Conservation (phyloP, 2,329 filamentous ascomycete species). For the Septoria linicola region DNA sequence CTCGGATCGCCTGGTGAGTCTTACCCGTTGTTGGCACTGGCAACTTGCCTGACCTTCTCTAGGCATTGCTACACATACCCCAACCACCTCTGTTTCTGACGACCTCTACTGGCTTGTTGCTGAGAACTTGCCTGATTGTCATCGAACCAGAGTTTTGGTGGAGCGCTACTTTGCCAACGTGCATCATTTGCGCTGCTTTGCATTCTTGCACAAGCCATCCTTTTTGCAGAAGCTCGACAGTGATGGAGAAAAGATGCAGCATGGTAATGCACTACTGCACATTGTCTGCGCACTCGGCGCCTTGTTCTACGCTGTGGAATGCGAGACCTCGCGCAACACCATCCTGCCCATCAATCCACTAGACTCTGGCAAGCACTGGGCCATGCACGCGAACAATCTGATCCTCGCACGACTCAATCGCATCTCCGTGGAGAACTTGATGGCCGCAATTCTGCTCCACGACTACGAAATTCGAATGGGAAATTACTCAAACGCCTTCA, state of each 20-base stretch:
- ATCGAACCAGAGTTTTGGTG: slow-evolving; percentile 23
- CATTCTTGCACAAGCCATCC: slow-evolving; percentile 29
- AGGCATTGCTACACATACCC: slow-evolving; percentile 5
- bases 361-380: slow-evolving; percentile 29
- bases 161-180: slow-evolving; percentile 30
- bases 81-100: slow-evolving; percentile 13
- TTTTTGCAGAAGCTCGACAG: slow-evolving; percentile 29
- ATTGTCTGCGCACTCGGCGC: slow-evolving; percentile 29
- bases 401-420: slow-evolving; percentile 27
- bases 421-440: slow-evolving; percentile 30
- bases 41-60: not conserved
- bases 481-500: slow-evolving; percentile 30
- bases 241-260: slow-evolving; percentile 24
- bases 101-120: slow-evolving; percentile 24
- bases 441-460: slow-evolving; percentile 29
- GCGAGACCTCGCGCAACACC: slow-evolving; percentile 16
- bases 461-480: slow-evolving; percentile 30
- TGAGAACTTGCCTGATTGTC: slow-evolving; percentile 23
- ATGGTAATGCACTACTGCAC: slow-evolving; percentile 26
- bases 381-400: slow-evolving; percentile 25
- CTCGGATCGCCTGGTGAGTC: slow-evolving; percentile 17
- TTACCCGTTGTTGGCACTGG: not conserved
- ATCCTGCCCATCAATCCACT: slow-evolving; percentile 24
- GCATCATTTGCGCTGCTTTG: slow-evolving; percentile 29
- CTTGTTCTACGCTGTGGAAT: slow-evolving; percentile 28